Evolutionary conservation across 2,329 filamentous ascomycete species (phyloP).

Genomic region (Aspergillus sp.): DNA sequence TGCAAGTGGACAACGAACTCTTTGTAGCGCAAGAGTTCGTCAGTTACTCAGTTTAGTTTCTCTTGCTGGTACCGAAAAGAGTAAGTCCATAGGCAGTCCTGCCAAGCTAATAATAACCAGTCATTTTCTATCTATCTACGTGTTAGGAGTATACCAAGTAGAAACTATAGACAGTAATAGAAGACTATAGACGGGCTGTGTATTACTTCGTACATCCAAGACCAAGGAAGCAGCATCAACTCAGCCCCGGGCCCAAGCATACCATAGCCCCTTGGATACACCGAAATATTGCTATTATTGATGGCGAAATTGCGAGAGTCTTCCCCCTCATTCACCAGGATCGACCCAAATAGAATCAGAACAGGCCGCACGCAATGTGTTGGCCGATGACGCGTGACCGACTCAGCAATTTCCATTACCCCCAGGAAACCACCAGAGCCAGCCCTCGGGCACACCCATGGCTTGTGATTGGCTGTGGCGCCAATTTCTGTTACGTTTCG

Average conservation of each 20-base stretch:
- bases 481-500: constrained; percentile 44
- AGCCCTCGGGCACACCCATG: constrained; percentile 3
- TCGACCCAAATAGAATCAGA: neutral
- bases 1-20: neutral
- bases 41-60: neutral
- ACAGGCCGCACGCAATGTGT: neutral
- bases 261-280: neutral
- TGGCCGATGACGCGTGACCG: constrained; percentile 17
- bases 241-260: neutral
- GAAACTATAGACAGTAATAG: no score
- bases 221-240: neutral
- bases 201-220: neutral
- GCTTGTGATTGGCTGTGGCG: constrained; percentile 29
- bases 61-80: neutral
- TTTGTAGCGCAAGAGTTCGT: neutral
- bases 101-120: no score
- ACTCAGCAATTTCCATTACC: constrained; percentile 27
- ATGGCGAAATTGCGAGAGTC: neutral
- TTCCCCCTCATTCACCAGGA: neutral
- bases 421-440: constrained; percentile 29
- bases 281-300: neutral
- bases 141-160: no score
- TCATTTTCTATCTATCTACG: no score
- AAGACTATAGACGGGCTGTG: no score
- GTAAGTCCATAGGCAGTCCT: no score